Evolutionary conservation across 2,329 filamentous ascomycete genomes (phyloP).

Genomic region (Trichophyton equinum): DNA sequence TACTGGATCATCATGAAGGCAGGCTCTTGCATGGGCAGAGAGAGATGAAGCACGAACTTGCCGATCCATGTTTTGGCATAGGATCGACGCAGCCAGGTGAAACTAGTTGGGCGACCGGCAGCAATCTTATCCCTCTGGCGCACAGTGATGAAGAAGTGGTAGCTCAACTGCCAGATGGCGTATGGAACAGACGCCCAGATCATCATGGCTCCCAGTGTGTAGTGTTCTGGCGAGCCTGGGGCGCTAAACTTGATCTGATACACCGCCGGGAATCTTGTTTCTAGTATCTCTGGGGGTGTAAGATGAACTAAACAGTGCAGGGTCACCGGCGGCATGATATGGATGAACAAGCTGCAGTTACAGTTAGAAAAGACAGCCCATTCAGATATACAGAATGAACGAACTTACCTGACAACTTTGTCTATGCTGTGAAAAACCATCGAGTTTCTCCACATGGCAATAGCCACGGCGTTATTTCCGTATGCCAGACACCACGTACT

Average conservation of each 20-base stretch:
- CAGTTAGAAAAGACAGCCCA: background rate
- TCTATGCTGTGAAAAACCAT: conserved; percentile 97
- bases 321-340: conserved; percentile 95
- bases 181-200: conserved; percentile 91
- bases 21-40: conserved; percentile 63
- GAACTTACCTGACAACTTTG: conserved; percentile 72
- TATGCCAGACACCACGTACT: conserved; percentile 84
- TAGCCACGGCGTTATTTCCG: conserved; percentile 93
- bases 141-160: conserved; percentile 92
- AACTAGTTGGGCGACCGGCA: conserved; percentile 86
- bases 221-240: conserved; percentile 64
- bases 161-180: conserved; percentile 77
- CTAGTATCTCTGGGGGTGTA: conserved; percentile 51
- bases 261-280: conserved; percentile 66
- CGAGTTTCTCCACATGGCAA: conserved; percentile 98
- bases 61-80: conserved; percentile 87
- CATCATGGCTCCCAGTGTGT: conserved; percentile 73
- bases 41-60: conserved; percentile 67
- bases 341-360: conserved; percentile 68
- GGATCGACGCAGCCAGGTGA: conserved; percentile 88
- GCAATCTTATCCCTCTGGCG: conserved; percentile 92
- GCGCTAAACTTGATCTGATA: conserved; percentile 61
- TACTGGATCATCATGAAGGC: conserved; percentile 98
- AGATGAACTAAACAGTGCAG: conserved; percentile 88
- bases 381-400: conserved; percentile 11